Base-by-base conservation (phyloP, 495 filamentous ascomycete genomes). In the Trichoderma asperelloides region DNA sequence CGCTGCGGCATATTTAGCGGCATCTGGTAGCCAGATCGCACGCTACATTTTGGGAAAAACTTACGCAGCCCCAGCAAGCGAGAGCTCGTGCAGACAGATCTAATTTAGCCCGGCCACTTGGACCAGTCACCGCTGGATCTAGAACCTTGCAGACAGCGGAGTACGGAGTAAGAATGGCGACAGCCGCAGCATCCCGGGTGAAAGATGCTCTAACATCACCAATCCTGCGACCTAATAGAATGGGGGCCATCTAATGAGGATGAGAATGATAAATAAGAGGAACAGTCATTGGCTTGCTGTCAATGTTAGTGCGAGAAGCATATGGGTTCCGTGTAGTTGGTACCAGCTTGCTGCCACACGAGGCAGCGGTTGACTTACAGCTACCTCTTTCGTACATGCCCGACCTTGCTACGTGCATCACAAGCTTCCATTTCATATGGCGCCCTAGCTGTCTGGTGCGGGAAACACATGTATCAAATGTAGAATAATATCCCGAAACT, bases 41-140 rank as follows among this genome's bases (percentile, higher is more conserved):
- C 8, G n/a, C 16, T 51, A 51, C 27, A 28, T 60, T 60, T 60
- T 30, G 27, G 55, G 55, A 60, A 60, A 60, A 60, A 60, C 25
- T 60, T 60, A 60, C 55, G 55, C 55, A 27, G 55, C 27, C 55
- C 55, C 55, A 51, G 47, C 47, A 51, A 51, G 18, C 47, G 47
- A 51, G 47, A 11, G n/a, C 47, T 25, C 16, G 18, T 51, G 47
- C 18, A 51, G n/a, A n/a, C 47, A 51, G 47, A 51, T 51, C 47
- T 51, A 51, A 51, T 21, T 51, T 51, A 51, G 47, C 47, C 47
- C 47, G 23, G 47, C 3, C 18, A 21, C 21, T 51, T 21, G 47
- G 47, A 7, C 47, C 47, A 51, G 47, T 51, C 47, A 51, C 47
- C 47, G 47, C 47, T 51, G 28, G 55, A 60, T 60, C 55, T 60